Evolutionary conservation across 2,329 filamentous ascomycete genomes (phyloP).

Genomic region (Colletotrichum cuscutae): DNA sequence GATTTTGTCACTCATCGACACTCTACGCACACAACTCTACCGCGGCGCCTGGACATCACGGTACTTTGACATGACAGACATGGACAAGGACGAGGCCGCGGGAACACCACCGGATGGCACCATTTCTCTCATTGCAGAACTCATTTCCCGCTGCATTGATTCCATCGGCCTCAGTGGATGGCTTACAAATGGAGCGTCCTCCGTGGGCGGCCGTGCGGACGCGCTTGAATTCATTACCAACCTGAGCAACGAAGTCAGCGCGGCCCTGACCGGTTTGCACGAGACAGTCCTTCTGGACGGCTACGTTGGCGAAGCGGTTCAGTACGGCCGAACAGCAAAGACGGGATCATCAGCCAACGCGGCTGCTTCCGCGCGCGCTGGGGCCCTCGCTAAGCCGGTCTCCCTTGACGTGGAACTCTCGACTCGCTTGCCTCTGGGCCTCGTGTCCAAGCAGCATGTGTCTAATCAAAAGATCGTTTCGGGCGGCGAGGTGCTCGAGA

Average conservation of each 20-base stretch:
- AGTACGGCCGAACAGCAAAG: constrained; percentile 60
- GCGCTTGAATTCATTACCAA: constrained; percentile 72
- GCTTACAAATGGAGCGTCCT: constrained; percentile 67
- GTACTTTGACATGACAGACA: constrained; percentile 70
- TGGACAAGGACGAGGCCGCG: constrained; percentile 51
- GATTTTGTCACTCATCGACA: constrained; percentile 75
- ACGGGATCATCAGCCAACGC: constrained; percentile 10
- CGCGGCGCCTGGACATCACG: constrained; percentile 80
- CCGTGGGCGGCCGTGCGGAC: constrained; percentile 61
- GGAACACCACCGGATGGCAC: constrained; percentile 70
- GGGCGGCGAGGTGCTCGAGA: constrained; percentile 76
- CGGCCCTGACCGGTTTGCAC: constrained; percentile 77
- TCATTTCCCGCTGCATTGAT: constrained; percentile 79
- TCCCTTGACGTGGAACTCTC: constrained; percentile 56
- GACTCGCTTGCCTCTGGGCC: constrained; percentile 75
- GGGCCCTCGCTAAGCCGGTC: constrained; percentile 51
- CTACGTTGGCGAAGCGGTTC: constrained; percentile 73
- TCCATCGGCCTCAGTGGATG: constrained; percentile 80
- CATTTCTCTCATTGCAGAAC: constrained; percentile 76
- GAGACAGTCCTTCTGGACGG: constrained; percentile 74
- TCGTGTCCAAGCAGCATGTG: constrained; percentile 67
- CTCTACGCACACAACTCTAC: constrained; percentile 78
- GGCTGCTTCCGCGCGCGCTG: constrained; percentile 33
- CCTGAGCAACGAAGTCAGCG: constrained; percentile 75
- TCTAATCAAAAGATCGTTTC: constrained; percentile 69